Conservation (phyloP, 805 yeast species). For the Ogataea pilisensis region DNA sequence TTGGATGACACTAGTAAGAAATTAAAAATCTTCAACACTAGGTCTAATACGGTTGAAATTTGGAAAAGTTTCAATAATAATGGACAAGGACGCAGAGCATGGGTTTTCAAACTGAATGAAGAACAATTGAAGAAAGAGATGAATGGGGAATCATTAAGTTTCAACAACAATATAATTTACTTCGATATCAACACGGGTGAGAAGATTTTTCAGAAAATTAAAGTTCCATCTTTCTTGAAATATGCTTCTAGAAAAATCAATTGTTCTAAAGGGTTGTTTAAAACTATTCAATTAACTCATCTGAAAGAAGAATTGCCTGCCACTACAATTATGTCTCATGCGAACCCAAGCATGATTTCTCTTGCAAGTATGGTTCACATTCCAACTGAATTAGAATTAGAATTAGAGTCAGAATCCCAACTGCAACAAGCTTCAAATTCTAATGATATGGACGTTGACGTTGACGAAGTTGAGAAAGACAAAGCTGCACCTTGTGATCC, state of each 20-base stretch:
- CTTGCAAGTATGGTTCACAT: background rate
- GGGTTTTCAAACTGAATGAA: slow-evolving; percentile 55
- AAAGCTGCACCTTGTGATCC: slow-evolving; percentile 12
- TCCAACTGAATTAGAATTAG: background rate
- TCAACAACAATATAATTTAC: slow-evolving; percentile 40
- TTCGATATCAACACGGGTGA: slow-evolving; percentile 65
- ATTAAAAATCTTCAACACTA: slow-evolving; percentile 24
- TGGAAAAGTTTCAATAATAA: slow-evolving; percentile 52
- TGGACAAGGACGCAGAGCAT: slow-evolving; percentile 70
- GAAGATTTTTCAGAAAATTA: slow-evolving; percentile 44
- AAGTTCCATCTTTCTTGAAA: slow-evolving; percentile 46
- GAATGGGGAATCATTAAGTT: slow-evolving; percentile 23
- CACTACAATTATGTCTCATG: background rate
- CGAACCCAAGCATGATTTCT: background rate
- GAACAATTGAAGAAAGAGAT: slow-evolving; percentile 20
- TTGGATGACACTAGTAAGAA: slow-evolving; percentile 33
- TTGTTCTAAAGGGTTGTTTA: slow-evolving; percentile 50
- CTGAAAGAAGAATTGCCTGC: background rate
- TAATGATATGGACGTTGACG: slow-evolving; percentile 25
- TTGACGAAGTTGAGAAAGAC: background rate
- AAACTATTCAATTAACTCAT: slow-evolving; percentile 13
- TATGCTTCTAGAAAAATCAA: slow-evolving; percentile 51
- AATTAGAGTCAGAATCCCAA: background rate
- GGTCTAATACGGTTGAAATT: slow-evolving; percentile 19
- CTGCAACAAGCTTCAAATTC: slow-evolving; percentile 13